Conservation (phyloP, 169 alveolate species). For the Eimeria mitis region DNA sequence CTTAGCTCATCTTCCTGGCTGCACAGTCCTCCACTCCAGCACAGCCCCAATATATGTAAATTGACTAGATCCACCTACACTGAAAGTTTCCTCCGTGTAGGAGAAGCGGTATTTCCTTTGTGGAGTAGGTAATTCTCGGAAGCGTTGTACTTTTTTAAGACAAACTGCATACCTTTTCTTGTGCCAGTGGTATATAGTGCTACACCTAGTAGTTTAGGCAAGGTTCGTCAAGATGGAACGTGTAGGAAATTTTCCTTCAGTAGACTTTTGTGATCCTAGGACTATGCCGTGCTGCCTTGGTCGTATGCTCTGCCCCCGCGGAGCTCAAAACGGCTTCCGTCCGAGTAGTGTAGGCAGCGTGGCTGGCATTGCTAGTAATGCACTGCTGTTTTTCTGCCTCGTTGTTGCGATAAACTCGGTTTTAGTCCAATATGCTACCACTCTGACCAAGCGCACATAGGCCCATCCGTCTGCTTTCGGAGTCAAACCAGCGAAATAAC, state of each 20-base stretch:
- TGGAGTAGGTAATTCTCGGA: neutral
- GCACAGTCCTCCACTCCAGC: neutral
- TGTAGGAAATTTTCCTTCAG: neutral
- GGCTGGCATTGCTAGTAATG: neutral
- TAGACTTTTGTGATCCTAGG: neutral
- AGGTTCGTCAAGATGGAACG: neutral
- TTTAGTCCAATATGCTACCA: too few species aligned
- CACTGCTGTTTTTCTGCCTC: neutral
- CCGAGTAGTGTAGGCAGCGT: neutral
- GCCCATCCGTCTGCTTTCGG: neutral
- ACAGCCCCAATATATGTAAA: neutral
- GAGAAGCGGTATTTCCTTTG: neutral
- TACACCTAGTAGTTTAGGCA: neutral
- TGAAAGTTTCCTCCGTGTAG: neutral
- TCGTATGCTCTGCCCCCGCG: neutral
- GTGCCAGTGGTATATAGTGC: too few species aligned
- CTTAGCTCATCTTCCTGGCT: neutral
- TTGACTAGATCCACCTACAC: neutral
- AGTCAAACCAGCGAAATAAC: too few species aligned
- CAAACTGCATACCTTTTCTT: too few species aligned
- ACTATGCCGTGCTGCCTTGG: neutral
- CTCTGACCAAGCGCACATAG: neutral
- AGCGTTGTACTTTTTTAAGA: too few species aligned
- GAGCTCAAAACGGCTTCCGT: neutral
- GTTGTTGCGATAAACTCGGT: neutral